Evolutionary conservation across 2,329 filamentous ascomycete species (phyloP).

Genomic region (Paecilomyces variotii): DNA sequence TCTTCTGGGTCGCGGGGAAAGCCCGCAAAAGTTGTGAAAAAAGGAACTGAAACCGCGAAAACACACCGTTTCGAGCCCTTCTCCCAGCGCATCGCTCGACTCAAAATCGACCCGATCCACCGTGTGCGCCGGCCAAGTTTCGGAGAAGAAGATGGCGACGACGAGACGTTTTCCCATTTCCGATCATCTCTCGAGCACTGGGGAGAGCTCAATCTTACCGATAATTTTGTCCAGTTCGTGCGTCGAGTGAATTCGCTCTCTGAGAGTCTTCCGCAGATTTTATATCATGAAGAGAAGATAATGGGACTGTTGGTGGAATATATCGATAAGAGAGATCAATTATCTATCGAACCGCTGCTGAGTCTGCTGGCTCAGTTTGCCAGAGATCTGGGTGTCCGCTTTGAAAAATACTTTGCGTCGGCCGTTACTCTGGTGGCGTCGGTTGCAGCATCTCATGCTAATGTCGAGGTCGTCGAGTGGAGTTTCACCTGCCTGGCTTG

Average conservation of each 20-base stretch:
- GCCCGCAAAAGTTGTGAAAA: conserved; percentile 58
- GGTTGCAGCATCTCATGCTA: conserved; percentile 67
- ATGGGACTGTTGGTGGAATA: conserved; percentile 68
- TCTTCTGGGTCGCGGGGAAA: conserved; percentile 61
- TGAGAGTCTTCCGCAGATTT: conserved; percentile 83
- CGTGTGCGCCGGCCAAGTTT: conserved; percentile 74
- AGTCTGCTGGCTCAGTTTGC: conserved; percentile 87
- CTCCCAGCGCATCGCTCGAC: conserved; percentile 77
- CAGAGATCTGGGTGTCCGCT: conserved; percentile 79
- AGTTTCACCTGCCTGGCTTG: conserved; percentile 90
- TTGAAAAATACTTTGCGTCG: conserved; percentile 78
- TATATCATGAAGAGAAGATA: conserved; percentile 83
- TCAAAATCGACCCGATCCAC: conserved; percentile 90
- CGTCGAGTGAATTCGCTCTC: conserved; percentile 67
- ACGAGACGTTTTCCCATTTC: conserved; percentile 78
- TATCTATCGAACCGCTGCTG: conserved; percentile 77
- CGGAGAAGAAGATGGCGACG: conserved; percentile 66
- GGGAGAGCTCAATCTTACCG: conserved; percentile 83
- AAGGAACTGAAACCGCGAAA: conserved; percentile 65
- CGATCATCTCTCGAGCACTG: conserved; percentile 76
- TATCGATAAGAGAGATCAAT: conserved; percentile 67
- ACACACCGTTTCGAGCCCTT: conserved; percentile 90
- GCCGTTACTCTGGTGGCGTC: conserved; percentile 68
- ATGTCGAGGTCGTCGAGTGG: conserved; percentile 93
- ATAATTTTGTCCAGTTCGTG: conserved; percentile 69